Evolutionary conservation across 2,329 filamentous ascomycete genomes (phyloP).

Genomic region (Cladosporium austrohemisphaericum): DNA sequence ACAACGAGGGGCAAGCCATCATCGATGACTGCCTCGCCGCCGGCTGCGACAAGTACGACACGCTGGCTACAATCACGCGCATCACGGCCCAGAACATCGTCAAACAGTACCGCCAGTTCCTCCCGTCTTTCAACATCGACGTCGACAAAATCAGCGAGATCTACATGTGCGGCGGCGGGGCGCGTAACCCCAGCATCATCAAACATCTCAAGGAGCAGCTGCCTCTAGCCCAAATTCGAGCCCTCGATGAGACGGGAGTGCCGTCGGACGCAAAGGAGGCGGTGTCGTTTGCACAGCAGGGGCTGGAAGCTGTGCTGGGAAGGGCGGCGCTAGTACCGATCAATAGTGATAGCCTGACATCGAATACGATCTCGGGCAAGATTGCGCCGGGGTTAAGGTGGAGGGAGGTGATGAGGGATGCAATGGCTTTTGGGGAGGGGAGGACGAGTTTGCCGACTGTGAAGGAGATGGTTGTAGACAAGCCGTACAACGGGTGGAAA

Average conservation of each 20-base stretch:
- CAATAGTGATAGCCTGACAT: conserved; percentile 12
- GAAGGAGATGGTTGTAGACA: conserved; percentile 8
- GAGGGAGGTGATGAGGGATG: conserved; percentile 11
- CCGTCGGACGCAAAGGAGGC: conserved; percentile 34
- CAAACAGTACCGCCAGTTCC: conserved; percentile 23
- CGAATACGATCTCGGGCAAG: conserved; percentile 15
- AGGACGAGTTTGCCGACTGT: conserved; percentile 8
- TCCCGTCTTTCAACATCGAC: conserved; percentile 13
- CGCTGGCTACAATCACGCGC: conserved; percentile 26
- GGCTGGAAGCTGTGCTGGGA: conserved; percentile 34
- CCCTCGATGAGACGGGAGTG: conserved; percentile 32
- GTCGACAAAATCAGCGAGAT: conserved; percentile 25
- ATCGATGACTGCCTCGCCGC: conserved; percentile 17
- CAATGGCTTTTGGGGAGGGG: conserved; percentile 8
- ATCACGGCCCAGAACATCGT: conserved; percentile 25
- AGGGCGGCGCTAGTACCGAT: conserved; percentile 22
- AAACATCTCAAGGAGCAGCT: conserved; percentile 8
- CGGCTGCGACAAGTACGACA: conserved; percentile 21
- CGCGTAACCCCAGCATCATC: conserved; percentile 30
- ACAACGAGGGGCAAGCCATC: conserved; percentile 22
- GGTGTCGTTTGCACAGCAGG: conserved; percentile 35
- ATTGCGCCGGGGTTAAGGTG: conserved; percentile 11
- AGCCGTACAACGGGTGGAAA: conserved; percentile 4
- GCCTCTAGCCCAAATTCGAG: conserved; percentile 9
- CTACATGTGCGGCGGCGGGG: conserved; percentile 28